These are phyloP conservation scores for Acacia acuminata DNA, from an alignment of 306 rosid species.

Conservation along the genomic window DNA sequence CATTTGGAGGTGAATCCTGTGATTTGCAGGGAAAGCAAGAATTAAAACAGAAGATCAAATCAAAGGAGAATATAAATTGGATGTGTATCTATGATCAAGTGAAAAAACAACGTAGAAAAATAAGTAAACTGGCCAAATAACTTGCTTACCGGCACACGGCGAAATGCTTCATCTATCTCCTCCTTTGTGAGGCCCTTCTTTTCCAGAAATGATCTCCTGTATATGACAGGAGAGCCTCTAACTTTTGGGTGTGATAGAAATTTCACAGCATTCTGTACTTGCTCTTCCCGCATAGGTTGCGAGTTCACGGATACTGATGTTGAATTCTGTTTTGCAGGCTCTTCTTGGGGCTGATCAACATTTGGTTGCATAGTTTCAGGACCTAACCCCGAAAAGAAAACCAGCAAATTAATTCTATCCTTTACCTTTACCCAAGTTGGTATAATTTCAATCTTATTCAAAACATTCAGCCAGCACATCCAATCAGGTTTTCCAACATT, in stretches of 20 bases:
- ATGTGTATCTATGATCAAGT: neutral
- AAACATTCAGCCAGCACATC: constrained; percentile 17
- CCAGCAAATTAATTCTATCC: constrained; percentile 15
- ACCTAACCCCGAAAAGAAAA: constrained; percentile 34
- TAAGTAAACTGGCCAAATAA: neutral
- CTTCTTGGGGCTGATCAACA: constrained; percentile 52
- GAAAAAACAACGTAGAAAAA: neutral
- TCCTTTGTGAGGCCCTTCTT: constrained; percentile 89
- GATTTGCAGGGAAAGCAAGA: constrained; percentile 7
- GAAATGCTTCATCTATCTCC: constrained; percentile 91
- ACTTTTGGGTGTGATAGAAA: constrained; percentile 85
- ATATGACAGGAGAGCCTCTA: constrained; percentile 71
- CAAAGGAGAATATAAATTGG: constrained; percentile 8
- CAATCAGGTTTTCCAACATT: neutral
- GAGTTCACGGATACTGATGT: constrained; percentile 71
- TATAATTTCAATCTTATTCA: constrained; percentile 4
- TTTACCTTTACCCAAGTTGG: neutral
- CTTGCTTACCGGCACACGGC: constrained; percentile 69
- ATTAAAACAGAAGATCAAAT: constrained; percentile 3
- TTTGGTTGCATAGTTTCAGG: constrained; percentile 40
- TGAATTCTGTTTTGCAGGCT: constrained; percentile 43
- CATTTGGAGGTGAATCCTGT: constrained; percentile 69
- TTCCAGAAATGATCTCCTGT: constrained; percentile 83
- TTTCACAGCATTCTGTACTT: constrained; percentile 84
- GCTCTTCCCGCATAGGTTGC: constrained; percentile 84